Conservation (phyloP, 2,329 filamentous ascomycete genomes). For the Sordariomycetes sp. region DNA sequence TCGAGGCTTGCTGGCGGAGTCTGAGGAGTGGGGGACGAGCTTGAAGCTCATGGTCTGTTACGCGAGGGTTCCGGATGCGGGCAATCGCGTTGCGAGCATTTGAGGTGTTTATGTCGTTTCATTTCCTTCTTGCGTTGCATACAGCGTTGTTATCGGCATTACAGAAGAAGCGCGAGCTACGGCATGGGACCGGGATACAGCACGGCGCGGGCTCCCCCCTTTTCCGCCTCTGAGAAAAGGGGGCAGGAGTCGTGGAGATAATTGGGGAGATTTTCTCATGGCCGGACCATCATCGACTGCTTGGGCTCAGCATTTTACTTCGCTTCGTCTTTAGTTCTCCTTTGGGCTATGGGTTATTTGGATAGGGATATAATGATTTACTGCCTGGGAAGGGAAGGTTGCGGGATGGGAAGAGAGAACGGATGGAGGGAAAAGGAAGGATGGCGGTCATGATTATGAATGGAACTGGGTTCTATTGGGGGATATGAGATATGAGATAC, state of each 20-base stretch:
- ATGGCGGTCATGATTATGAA: background rate
- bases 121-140: background rate
- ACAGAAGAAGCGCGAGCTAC: background rate
- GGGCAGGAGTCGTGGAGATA: background rate
- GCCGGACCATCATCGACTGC: background rate
- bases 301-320: slow-evolving; percentile 2
- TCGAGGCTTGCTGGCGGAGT: slow-evolving; percentile 65
- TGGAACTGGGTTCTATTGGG: slow-evolving; percentile 3
- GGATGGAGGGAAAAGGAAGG: background rate
- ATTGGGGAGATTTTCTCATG: background rate
- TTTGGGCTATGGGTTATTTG: background rate
- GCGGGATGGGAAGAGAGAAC: background rate
- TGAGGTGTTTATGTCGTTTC: background rate
- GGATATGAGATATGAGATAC: background rate
- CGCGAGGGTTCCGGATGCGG: slow-evolving; percentile 61
- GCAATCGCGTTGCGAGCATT: slow-evolving; percentile 7
- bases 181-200: background rate
- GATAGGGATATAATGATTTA: background rate
- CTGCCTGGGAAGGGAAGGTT: background rate
- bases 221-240: background rate
- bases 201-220: background rate
- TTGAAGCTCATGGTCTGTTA: slow-evolving; percentile 88
- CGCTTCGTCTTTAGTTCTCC: background rate
- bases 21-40: slow-evolving; percentile 75
- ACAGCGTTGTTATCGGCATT: background rate